Conservation (phyloP, 441 rosid genomes). For the Aquilaria agallochum region DNA sequence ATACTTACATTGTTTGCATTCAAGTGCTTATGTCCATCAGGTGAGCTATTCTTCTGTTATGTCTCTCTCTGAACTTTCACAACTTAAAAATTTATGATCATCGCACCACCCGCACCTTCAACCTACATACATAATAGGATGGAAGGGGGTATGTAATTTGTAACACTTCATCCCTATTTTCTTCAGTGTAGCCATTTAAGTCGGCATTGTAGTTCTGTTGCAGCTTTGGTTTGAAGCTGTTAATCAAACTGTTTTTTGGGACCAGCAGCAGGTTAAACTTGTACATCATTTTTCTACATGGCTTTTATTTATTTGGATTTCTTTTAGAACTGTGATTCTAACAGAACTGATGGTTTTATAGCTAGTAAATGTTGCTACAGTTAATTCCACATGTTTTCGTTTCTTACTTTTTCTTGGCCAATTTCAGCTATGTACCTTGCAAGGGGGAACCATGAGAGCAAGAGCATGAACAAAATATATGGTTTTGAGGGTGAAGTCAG, state of each 20-base stretch:
- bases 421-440: slow-evolving; percentile 84
- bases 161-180: too few species aligned
- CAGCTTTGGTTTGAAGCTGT: too few species aligned
- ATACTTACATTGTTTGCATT: slow-evolving; percentile 94
- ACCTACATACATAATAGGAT: background rate
- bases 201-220: too few species aligned
- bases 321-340: too few species aligned
- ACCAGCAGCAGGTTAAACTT: too few species aligned
- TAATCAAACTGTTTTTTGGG: too few species aligned
- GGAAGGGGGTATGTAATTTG: too few species aligned
- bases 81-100: background rate
- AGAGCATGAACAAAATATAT: slow-evolving; percentile 98
- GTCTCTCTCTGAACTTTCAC: background rate
- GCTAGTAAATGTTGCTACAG: too few species aligned
- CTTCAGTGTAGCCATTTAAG: too few species aligned
- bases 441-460: slow-evolving; percentile 99
- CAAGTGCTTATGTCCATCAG: slow-evolving; percentile 92
- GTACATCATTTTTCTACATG: too few species aligned
- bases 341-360: too few species aligned
- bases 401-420: slow-evolving; percentile 6
- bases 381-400: background rate
- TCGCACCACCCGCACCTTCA: background rate
- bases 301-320: too few species aligned
- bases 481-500: slow-evolving; percentile 99
- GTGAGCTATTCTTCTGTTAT: slow-evolving; percentile 28